A percentile compares a stretch with the other conserved stretches of the same genome.
Evolutionary conservation across 495 filamentous ascomycete species (phyloP).

Genomic region (Achaetomiella virescens): DNA sequence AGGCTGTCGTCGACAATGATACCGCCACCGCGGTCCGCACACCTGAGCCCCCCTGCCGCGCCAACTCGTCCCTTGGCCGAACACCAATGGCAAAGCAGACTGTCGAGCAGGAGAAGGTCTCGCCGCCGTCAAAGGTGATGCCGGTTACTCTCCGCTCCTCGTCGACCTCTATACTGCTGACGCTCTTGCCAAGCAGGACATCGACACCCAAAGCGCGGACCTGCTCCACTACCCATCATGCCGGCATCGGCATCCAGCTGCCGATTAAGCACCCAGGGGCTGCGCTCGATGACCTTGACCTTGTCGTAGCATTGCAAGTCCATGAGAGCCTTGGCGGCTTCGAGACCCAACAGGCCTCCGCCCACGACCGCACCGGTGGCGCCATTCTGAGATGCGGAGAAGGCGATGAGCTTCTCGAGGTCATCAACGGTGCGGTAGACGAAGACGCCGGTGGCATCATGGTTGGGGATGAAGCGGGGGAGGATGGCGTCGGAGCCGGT

Average conservation of each 20-base stretch:
- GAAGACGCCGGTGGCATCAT: conserved; percentile 84
- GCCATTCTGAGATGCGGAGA: conserved; percentile 58
- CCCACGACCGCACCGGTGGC: conserved; percentile 75
- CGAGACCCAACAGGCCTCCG: conserved; percentile 83
- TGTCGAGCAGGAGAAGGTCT: conserved; percentile 72
- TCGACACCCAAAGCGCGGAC: conserved; percentile 77
- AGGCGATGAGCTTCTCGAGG: conserved; percentile 73
- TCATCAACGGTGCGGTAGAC: conserved; percentile 92
- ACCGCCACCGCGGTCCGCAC: conserved; percentile 66
- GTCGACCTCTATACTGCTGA: conserved; percentile 65
- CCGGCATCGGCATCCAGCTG: conserved; percentile 87
- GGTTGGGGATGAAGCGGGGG: conserved; percentile 71
- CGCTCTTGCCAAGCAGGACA: conserved; percentile 71
- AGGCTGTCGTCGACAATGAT: conserved; percentile 69
- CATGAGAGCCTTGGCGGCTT: conserved; percentile 94
- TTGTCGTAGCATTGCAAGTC: conserved; percentile 71
- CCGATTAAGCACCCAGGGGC: conserved; percentile 79
- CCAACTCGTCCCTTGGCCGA: conserved; percentile 76
- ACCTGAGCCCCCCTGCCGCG: conserved; percentile 62
- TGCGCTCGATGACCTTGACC: conserved; percentile 83
- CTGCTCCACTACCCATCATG: conserved; percentile 74
- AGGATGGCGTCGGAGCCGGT: conserved; percentile 89
- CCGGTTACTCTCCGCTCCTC: conserved; percentile 63
- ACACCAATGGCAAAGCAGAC: conserved; percentile 95
- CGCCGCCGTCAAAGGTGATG: conserved; percentile 79